Percentiles rank a stretch among this genome's conserved stretches.
Conservation (phyloP, 2,329 filamentous ascomycete genomes). For the Chaetomiaceae sp. region DNA sequence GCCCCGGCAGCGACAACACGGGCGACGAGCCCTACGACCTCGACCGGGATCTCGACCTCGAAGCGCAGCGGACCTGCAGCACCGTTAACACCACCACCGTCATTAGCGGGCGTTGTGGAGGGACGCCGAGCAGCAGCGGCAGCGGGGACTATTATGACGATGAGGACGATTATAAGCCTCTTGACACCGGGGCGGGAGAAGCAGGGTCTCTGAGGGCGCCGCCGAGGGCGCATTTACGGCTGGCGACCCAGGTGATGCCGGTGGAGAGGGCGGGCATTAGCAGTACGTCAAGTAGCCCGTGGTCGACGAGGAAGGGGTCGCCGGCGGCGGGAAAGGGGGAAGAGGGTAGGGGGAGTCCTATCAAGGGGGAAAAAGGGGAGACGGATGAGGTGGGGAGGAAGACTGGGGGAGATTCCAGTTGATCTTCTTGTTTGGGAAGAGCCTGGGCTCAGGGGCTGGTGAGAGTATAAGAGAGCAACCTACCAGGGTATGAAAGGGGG, state of each 20-base stretch:
- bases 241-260: conserved; percentile 13
- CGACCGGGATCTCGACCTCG: conserved; percentile 15
- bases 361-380: too few species aligned
- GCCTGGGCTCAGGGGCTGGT: too few species aligned
- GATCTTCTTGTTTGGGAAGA: too few species aligned
- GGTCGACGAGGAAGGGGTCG: not conserved
- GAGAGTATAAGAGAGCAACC: too few species aligned
- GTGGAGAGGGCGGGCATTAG: too few species aligned
- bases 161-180: not conserved
- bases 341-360: too few species aligned
- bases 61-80: conserved; percentile 16
- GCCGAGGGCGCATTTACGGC: conserved; percentile 16
- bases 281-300: too few species aligned
- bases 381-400: too few species aligned
- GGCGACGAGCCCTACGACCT: conserved; percentile 1
- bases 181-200: not conserved
- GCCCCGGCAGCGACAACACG: not conserved
- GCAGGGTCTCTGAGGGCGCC: conserved; percentile 11
- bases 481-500: too few species aligned
- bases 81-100: not conserved
- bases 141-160: not conserved
- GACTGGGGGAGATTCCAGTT: too few species aligned
- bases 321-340: too few species aligned
- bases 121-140: not conserved
- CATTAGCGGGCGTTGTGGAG: not conserved